phyloP scores from a whole-genome alignment of 495 filamentous ascomycete species.

The Ascodesmis nigricans region DNA sequence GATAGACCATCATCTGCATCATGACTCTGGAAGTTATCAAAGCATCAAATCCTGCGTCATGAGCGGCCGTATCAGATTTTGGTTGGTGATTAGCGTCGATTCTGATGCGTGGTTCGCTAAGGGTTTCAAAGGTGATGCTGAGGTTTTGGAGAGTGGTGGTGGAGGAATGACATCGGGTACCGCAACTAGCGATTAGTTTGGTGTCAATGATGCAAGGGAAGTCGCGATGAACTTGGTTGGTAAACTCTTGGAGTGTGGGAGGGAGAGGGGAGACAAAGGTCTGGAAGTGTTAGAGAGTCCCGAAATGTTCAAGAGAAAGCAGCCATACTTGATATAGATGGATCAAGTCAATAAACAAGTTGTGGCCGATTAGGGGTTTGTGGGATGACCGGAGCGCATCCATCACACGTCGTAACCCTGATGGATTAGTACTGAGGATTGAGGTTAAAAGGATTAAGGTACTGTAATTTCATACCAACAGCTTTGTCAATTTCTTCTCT shows the following conservation, averaged over 20 bases:
- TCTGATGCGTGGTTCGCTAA: slow-evolving; percentile 9
- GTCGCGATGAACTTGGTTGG: not conserved
- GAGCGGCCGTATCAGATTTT: slow-evolving; percentile 16
- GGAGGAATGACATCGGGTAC: slow-evolving; percentile 18
- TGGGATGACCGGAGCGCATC: slow-evolving; percentile 33
- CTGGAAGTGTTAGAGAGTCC: slow-evolving; percentile 29
- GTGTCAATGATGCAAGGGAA: slow-evolving; percentile 40
- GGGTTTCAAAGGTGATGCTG: slow-evolving; percentile 11
- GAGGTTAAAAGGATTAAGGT: too few species aligned
- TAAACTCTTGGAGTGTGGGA: not conserved
- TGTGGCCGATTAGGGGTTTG: slow-evolving; percentile 45
- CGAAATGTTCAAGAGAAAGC: slow-evolving; percentile 47
- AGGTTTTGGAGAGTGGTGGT: slow-evolving; percentile 29
- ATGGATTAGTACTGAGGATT: too few species aligned
- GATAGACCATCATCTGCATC: slow-evolving; percentile 22
- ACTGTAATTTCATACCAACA: not conserved
- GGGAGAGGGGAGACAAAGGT: slow-evolving; percentile 27
- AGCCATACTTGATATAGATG: slow-evolving; percentile 36
- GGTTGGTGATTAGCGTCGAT: slow-evolving; percentile 1
- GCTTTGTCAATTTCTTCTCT: slow-evolving; percentile 27
- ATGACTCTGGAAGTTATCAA: slow-evolving; percentile 40
- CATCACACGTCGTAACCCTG: slow-evolving; percentile 49
- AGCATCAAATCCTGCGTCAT: slow-evolving; percentile 56
- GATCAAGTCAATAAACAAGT: slow-evolving; percentile 50
- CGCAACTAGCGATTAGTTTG: slow-evolving; percentile 48